Conservation (phyloP, 1,284 basidiomycete genomes). For the Leccinum glutinopallens region DNA sequence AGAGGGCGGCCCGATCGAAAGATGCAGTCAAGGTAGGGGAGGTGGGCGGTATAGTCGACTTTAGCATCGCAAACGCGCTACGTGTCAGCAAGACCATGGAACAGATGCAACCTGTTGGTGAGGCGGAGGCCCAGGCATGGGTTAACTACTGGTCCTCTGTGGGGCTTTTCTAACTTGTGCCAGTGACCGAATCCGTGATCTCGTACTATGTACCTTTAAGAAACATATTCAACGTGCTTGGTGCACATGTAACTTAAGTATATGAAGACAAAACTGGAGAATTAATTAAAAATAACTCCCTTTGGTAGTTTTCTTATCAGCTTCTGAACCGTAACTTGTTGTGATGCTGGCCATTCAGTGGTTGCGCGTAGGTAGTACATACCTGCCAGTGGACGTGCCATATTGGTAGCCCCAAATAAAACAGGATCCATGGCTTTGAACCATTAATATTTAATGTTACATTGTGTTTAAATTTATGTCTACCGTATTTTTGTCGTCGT, state of each 20-base stretch:
- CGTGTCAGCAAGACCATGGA: constrained; percentile 17
- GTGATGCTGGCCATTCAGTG: too few relatives aligned
- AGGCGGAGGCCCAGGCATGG: constrained; percentile 23
- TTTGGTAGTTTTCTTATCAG: neutral
- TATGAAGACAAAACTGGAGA: neutral
- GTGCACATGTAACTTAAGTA: neutral
- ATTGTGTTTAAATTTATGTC: too few relatives aligned
- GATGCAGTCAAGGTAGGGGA: constrained; percentile 10
- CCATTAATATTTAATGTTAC: too few relatives aligned
- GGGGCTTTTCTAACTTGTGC: constrained; percentile 16
- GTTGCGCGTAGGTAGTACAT: too few relatives aligned
- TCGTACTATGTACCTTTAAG: neutral
- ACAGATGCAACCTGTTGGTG: constrained; percentile 19
- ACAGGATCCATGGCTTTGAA: too few relatives aligned
- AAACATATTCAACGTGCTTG: too few relatives aligned
- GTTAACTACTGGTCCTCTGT: constrained; percentile 22
- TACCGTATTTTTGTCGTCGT: too few relatives aligned
- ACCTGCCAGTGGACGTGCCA: too few relatives aligned
- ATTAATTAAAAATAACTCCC: neutral
- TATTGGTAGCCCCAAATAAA: too few relatives aligned
- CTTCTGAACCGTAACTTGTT: too few relatives aligned
- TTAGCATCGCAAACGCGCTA: constrained; percentile 16
- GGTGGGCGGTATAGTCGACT: constrained; percentile 8
- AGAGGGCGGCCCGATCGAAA: neutral
- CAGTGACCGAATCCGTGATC: neutral